These are phyloP conservation scores for Leptosphaerulina australis DNA, from an alignment of 2,329 filamentous ascomycete species.

Conservation along the genomic window DNA sequence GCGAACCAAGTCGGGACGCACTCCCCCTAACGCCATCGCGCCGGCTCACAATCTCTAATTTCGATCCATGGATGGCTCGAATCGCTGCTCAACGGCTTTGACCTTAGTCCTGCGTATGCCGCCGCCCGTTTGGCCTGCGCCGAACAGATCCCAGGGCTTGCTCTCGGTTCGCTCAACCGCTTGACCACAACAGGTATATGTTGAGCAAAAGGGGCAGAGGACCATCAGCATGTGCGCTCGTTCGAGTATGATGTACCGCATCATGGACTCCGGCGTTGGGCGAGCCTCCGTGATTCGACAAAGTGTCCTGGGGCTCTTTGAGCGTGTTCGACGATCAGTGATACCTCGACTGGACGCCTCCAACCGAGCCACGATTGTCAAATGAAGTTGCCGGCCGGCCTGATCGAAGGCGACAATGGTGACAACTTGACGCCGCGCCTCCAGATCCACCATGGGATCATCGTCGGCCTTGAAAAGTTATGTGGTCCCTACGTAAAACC, in stretches of 20 bases:
- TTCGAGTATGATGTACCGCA: slow-evolving; percentile 10
- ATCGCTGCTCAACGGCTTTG: slow-evolving; percentile 22
- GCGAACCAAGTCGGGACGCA: slow-evolving; percentile 35
- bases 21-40: too few species aligned
- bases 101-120: slow-evolving; percentile 42
- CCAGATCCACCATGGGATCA: slow-evolving; percentile 2
- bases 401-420: not conserved
- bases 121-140: slow-evolving; percentile 35
- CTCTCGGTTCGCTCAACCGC: slow-evolving; percentile 32
- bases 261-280: slow-evolving; percentile 4
- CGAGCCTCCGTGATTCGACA: slow-evolving; percentile 7
- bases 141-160: slow-evolving; percentile 30
- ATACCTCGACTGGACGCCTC: slow-evolving; percentile 1
- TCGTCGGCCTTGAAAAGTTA: slow-evolving; percentile 7
- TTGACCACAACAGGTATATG: slow-evolving; percentile 36
- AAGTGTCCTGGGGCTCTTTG: not conserved
- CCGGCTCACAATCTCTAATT: too few species aligned
- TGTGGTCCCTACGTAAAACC: slow-evolving; percentile 2
- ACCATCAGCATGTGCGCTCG: not conserved
- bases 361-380: not conserved
- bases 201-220: slow-evolving; percentile 1
- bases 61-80: slow-evolving; percentile 32
- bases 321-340: slow-evolving; percentile 1
- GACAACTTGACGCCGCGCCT: slow-evolving; percentile 1
- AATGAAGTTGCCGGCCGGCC: slow-evolving; percentile 3